phyloP scores from a whole-genome alignment of 129 eudicot species.

The Saposhnikovia divaricata region DNA sequence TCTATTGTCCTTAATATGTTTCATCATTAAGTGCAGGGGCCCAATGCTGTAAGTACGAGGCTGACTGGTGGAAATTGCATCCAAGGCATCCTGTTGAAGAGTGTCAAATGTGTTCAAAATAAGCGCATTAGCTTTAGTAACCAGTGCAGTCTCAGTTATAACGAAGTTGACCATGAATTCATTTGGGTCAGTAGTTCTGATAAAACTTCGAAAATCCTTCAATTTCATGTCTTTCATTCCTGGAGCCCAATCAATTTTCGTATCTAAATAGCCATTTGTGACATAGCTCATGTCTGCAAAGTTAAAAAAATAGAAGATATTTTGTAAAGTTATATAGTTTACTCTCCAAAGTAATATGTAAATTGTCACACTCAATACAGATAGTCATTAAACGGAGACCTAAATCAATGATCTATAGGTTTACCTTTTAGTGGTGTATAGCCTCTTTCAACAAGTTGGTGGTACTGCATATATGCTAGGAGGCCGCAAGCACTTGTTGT shows the following conservation, averaged over 20 bases:
- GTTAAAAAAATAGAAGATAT: neutral
- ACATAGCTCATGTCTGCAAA: conserved; percentile 32
- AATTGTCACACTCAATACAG: neutral
- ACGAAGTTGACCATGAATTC: conserved; percentile 41
- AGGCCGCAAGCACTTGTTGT: conserved; percentile 40
- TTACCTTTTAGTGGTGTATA: conserved; percentile 39
- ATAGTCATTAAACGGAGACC: neutral
- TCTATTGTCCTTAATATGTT: conserved; percentile 23
- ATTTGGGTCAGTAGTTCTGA: conserved; percentile 52
- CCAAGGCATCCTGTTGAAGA: conserved; percentile 35
- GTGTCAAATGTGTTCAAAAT: conserved; percentile 57
- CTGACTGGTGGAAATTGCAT: conserved; percentile 20
- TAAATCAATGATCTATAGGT: neutral
- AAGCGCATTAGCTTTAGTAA: conserved; percentile 29
- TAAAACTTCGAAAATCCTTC: conserved; percentile 48
- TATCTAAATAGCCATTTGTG: conserved; percentile 56
- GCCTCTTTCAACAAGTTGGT: conserved; percentile 21
- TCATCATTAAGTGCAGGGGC: conserved; percentile 33
- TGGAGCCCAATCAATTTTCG: conserved; percentile 37
- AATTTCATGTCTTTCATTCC: conserved; percentile 46
- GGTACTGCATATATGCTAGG: conserved; percentile 27
- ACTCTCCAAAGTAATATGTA: neutral
- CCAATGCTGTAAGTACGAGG: conserved; percentile 33
- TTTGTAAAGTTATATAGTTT: neutral
- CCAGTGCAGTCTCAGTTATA: neutral